Evolutionary conservation across 1,284 basidiomycete species (phyloP), one percentile per base, ranked within the genome.

Genomic region (Lignosus rhinocerotis): DNA sequence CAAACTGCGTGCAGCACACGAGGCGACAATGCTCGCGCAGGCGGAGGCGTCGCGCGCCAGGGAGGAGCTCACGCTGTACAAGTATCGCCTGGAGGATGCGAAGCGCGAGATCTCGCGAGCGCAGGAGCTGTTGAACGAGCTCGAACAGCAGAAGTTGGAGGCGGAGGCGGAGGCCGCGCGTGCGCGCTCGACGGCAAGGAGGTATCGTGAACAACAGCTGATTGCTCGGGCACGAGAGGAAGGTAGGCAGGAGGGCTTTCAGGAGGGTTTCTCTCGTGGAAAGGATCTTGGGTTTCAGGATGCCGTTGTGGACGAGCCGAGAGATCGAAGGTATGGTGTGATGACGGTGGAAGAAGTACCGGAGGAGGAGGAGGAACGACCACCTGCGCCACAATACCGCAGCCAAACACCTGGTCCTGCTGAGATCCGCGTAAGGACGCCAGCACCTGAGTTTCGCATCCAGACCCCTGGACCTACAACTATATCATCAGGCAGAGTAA

Each of bases 101-200:
- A 78, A 79, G 64, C 73, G 75, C 42, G 80, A 82, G 62, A 78
- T 81, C 33, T 67, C 68, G 56, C 72, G 79, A 9, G 80, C 80
- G 1, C 79, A 82, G 62, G 77, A 79, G 42, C 73, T 78, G 50
- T 72, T 81, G 33, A 70, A 77, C 58, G 69, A 74, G 51, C 68
- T 80, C 7, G 75, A 79, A 53, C 66, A 71, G 32, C 72, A 76
- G 52, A 72, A 73, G 46, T 67, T 70, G 30, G 75, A 78, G 51
- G 80, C 81, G 4, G 81, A 82, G 62, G 75, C 75, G 0, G 76
- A 77, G 32, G 80, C 79, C 2, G 76, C 78, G 0, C 72, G 71
- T 30, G 74, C 78, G n/a, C 70, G 78, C 45, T 74, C 72, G 50
- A 70, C 73, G 50, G 79, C 80, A 3, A 70, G 78, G 50, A 74